phyloP scores from a whole-genome alignment of 768 basidiomycete genomes.

The Multifurca ochricompacta region DNA sequence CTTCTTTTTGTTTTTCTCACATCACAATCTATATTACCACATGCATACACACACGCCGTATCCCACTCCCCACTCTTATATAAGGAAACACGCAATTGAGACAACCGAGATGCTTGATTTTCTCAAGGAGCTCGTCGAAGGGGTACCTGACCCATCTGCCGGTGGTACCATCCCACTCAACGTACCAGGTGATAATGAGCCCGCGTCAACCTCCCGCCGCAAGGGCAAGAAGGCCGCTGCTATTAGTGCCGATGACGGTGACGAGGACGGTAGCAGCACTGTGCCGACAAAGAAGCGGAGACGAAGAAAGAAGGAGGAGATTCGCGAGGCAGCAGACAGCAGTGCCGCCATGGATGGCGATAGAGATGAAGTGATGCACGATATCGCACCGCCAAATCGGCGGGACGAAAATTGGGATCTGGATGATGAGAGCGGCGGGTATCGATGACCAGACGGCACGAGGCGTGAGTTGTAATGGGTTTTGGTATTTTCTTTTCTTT shows the following conservation, averaged over 20 bases:
- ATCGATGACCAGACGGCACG: not conserved
- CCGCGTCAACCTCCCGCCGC: conserved; percentile 40
- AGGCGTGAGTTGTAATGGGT: not conserved
- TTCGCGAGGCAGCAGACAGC: conserved; percentile 28
- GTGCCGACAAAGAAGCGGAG: conserved; percentile 39
- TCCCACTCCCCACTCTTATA: not conserved
- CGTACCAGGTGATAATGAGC: conserved; percentile 54
- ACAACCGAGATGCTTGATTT: conserved; percentile 88
- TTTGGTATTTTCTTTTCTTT: not conserved
- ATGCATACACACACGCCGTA: not conserved
- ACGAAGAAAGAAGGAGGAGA: conserved; percentile 41
- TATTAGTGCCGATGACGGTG: conserved; percentile 31
- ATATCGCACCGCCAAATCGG: conserved; percentile 9
- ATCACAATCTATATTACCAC: not conserved
- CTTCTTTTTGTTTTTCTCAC: not conserved
- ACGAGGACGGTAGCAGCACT: conserved; percentile 30
- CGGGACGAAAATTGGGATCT: conserved; percentile 37
- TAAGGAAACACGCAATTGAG: conserved; percentile 89
- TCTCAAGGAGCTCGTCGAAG: conserved; percentile 83
- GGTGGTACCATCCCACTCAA: conserved; percentile 74
- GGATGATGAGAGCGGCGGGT: conserved; percentile 24
- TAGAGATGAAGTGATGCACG: conserved; percentile 30
- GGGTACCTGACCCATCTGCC: conserved; percentile 79
- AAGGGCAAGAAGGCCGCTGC: conserved; percentile 49
- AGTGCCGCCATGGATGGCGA: conserved; percentile 29